Conservation (phyloP, 106 monocot genomes). For the Dioscorea dumetorum region DNA sequence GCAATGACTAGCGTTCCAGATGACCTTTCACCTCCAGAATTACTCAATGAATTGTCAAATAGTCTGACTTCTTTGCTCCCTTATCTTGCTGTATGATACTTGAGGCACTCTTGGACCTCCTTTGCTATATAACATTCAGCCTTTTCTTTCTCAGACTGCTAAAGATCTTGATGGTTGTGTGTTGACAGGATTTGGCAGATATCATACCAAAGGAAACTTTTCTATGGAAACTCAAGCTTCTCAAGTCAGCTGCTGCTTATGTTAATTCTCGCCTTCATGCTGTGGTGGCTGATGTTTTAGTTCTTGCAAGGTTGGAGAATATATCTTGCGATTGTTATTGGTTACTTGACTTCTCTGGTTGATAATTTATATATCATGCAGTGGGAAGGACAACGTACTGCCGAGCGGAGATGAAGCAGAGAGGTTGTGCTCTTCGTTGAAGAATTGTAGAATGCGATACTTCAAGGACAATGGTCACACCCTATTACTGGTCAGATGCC, state of each 20-base stretch:
- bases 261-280: slow-evolving; percentile 91
- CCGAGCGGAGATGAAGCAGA: slow-evolving; percentile 90
- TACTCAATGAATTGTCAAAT: slow-evolving; percentile 16
- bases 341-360: neutral
- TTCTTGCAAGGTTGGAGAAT: slow-evolving; percentile 76
- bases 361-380: slow-evolving; percentile 12
- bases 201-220: slow-evolving; percentile 77
- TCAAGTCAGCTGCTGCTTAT: slow-evolving; percentile 64
- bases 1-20: slow-evolving; percentile 11
- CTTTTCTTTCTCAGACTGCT: too few species aligned
- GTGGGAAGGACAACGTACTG: slow-evolving; percentile 84
- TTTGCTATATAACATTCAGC: too few species aligned
- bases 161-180: too few species aligned
- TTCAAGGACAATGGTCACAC: slow-evolving; percentile 94
- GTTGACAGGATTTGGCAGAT: slow-evolving; percentile 60
- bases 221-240: slow-evolving; percentile 80
- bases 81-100: slow-evolving; percentile 1
- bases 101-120: too few species aligned
- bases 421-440: slow-evolving; percentile 50
- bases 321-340: neutral
- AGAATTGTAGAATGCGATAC: slow-evolving; percentile 70
- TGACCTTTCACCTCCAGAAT: slow-evolving; percentile 11
- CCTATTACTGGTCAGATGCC: slow-evolving; percentile 57
- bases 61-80: neutral
- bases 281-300: slow-evolving; percentile 71